phyloP scores from a whole-genome alignment of 2,329 filamentous ascomycete genomes.

The Fusarium chlamydosporum region DNA sequence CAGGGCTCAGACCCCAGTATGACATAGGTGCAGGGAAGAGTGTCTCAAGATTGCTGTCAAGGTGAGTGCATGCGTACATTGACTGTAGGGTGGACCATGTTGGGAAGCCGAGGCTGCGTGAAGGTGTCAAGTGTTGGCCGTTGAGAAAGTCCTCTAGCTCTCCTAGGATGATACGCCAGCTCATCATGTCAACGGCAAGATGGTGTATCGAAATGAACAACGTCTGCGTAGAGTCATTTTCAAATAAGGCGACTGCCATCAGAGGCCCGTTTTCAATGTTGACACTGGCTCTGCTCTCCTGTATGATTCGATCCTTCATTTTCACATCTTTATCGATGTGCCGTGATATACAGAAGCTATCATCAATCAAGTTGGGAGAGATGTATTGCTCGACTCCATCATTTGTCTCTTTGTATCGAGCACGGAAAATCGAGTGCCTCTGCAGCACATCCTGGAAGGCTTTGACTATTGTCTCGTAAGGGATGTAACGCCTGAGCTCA shows the following conservation, averaged over 20 bases:
- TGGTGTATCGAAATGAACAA: constrained; percentile 7
- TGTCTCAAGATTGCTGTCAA: not conserved
- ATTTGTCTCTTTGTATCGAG: not conserved
- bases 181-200: not conserved
- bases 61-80: not conserved
- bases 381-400: not conserved
- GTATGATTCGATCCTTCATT: not conserved
- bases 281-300: not conserved
- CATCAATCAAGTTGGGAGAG: not conserved
- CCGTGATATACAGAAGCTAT: not conserved
- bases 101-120: not conserved
- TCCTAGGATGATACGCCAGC: not conserved
- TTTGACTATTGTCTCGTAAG: not conserved
- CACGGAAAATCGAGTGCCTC: not conserved
- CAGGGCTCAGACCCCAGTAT: not conserved
- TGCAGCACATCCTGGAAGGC: not conserved
- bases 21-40: not conserved
- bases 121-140: not conserved
- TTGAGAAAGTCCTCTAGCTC: not conserved
- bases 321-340: not conserved
- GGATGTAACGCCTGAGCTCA: not conserved
- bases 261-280: not conserved
- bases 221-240: not conserved
- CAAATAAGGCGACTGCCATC: not conserved
- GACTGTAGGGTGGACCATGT: not conserved